These are phyloP conservation scores for Colletotrichum musae DNA, from an alignment of 2,329 filamentous ascomycete genomes.

Conservation along the genomic window DNA sequence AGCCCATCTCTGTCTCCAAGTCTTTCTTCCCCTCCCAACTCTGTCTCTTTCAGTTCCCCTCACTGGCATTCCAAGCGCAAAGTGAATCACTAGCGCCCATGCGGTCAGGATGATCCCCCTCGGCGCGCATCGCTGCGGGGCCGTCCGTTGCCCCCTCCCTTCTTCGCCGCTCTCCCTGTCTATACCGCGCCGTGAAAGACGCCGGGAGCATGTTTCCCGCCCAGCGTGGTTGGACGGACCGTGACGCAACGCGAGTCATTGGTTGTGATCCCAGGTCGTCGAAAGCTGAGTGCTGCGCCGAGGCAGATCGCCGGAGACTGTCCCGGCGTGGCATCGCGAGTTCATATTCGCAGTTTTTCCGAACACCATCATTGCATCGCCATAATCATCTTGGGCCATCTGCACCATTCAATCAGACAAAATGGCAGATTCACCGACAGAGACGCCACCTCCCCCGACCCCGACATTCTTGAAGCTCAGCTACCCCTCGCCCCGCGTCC, in stretches of 20 bases:
- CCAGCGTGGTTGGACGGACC: neutral
- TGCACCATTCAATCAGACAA: neutral
- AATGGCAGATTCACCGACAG: slow-evolving; percentile 44
- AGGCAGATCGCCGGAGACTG: slow-evolving; percentile 8
- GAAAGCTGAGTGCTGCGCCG: neutral
- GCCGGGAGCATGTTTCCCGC: slow-evolving; percentile 14
- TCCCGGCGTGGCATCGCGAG: neutral
- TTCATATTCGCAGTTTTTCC: neutral
- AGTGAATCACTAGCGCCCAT: slow-evolving; percentile 17
- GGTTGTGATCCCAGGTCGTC: neutral
- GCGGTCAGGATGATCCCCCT: slow-evolving; percentile 12
- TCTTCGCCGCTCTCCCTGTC: neutral
- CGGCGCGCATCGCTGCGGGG: slow-evolving; percentile 16
- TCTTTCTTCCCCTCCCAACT: no score
- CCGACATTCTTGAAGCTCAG: slow-evolving; percentile 52
- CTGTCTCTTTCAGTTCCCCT: neutral
- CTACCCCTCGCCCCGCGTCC: slow-evolving; percentile 56
- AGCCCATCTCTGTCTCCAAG: slow-evolving; percentile 4
- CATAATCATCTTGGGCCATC: neutral
- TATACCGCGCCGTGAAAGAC: slow-evolving; percentile 1
- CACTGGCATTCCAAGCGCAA: slow-evolving; percentile 1
- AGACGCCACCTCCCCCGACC: slow-evolving; percentile 50
- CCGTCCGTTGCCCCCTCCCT: neutral
- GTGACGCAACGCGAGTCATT: slow-evolving; percentile 10
- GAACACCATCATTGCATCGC: no score